Evolutionary conservation across 306 rosid species (phyloP).

Genomic region (barrel medic (Medicago truncatula)): MtrunA17r5.0-ANR NC_053043.1:31365001-31365500

Average conservation of each 20-base stretch:
- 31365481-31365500: no score
- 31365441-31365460: no score
- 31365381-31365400: no score
- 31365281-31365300: neutral
- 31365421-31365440: no score
- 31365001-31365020: slow-evolving; percentile 2
- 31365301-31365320: neutral
- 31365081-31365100: neutral
- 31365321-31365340: neutral
- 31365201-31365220: no score
- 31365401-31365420: no score
- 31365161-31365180: neutral
- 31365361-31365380: no score
- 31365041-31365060: neutral
- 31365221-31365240: no score
- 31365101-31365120: neutral
- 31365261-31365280: neutral
- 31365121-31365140: neutral
- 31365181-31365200: no score
- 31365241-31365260: slow-evolving; percentile 10
- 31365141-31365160: slow-evolving; percentile 4
- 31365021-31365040: neutral
- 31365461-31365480: no score
- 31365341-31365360: slow-evolving; percentile 22
- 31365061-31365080: neutral